Evolutionary conservation across 2,329 filamentous ascomycete genomes (phyloP).

Genomic region (Pseudocercospora eumusae): DNA sequence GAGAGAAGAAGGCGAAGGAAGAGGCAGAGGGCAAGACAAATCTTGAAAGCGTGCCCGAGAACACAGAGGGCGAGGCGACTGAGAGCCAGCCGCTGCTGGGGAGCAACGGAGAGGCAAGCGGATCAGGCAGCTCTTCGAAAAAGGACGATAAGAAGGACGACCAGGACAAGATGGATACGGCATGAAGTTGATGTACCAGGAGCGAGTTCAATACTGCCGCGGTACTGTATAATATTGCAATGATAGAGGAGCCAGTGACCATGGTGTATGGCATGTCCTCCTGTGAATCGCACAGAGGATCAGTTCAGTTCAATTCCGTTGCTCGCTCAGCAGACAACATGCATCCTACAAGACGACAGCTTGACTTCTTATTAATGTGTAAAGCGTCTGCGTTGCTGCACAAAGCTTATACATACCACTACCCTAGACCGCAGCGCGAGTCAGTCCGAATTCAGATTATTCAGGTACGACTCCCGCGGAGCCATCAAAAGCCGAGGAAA

Average conservation of each 20-base stretch:
- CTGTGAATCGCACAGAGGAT: neutral
- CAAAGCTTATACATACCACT: neutral
- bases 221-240: slow-evolving; percentile 2
- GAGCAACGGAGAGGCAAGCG: slow-evolving; percentile 32
- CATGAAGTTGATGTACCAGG: slow-evolving; percentile 23
- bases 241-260: neutral
- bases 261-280: neutral
- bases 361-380: too few relatives aligned
- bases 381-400: neutral
- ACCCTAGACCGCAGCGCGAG: neutral
- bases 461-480: neutral
- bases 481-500: neutral
- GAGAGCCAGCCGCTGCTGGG: slow-evolving; percentile 55
- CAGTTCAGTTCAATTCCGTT: neutral
- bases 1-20: slow-evolving; percentile 71
- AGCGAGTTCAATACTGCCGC: neutral
- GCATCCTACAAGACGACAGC: neutral
- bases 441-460: neutral
- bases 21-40: slow-evolving; percentile 70
- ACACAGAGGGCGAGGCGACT: slow-evolving; percentile 61
- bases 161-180: slow-evolving; percentile 38
- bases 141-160: slow-evolving; percentile 35
- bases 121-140: slow-evolving; percentile 27
- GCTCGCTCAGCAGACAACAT: neutral
- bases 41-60: slow-evolving; percentile 73